Percentiles rank a stretch among this genome's conserved stretches.
phyloP scores from a whole-genome alignment of 345 rosid genomes.

The Eucalyptus virginea region DNA sequence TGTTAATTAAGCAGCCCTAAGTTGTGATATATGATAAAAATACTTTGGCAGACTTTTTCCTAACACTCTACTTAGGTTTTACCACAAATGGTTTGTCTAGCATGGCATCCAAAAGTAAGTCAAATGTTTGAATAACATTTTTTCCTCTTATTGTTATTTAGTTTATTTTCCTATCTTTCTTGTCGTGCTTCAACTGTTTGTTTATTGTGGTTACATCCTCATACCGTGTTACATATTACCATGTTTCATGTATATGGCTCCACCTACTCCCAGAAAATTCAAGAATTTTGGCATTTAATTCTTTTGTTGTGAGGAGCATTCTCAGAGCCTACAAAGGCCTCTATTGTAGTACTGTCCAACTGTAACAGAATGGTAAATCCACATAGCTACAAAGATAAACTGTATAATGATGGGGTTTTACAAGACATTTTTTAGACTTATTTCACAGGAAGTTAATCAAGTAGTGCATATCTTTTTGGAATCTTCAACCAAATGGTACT shows the following conservation, averaged over 20 bases:
- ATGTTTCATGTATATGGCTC: not conserved
- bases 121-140: not conserved
- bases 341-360: not conserved
- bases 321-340: not conserved
- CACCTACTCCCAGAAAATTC: not conserved
- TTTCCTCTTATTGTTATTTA: not conserved
- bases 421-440: not conserved
- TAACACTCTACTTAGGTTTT: not conserved
- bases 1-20: not conserved
- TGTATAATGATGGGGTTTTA: not conserved
- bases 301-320: not conserved
- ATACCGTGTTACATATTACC: not conserved
- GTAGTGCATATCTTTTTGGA: not conserved
- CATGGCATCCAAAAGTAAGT: not conserved
- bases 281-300: not conserved
- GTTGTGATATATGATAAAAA: not conserved
- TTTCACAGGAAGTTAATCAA: not conserved
- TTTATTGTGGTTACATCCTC: not conserved
- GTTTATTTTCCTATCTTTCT: not conserved
- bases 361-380: not conserved
- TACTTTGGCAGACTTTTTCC: not conserved
- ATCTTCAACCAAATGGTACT: not conserved
- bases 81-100: not conserved
- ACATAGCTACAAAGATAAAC: not conserved
- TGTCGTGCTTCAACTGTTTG: not conserved